These are phyloP conservation scores for Dovyalis caffra DNA, from an alignment of 345 rosid genomes.

Conservation along the genomic window DNA sequence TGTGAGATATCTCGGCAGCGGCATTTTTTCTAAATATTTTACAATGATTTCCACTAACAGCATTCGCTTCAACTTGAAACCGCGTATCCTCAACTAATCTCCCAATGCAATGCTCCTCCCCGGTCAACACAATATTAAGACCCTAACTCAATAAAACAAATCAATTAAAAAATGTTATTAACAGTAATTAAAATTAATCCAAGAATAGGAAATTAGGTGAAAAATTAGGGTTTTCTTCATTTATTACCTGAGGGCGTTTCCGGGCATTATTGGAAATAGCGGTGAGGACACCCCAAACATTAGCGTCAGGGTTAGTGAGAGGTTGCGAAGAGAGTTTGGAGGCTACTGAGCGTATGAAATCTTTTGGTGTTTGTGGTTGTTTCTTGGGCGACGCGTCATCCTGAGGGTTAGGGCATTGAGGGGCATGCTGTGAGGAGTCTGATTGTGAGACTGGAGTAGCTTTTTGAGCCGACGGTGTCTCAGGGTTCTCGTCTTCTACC, in stretches of 20 bases:
- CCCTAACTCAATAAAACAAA: slow-evolving; percentile 43
- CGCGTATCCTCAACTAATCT: slow-evolving; percentile 56
- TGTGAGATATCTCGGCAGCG: slow-evolving; percentile 27
- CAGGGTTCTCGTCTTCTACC: slow-evolving; percentile 28
- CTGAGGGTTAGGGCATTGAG: slow-evolving; percentile 5
- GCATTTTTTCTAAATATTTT: slow-evolving; percentile 54
- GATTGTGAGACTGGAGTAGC: slow-evolving; percentile 27
- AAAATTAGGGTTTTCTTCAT: too few species aligned
- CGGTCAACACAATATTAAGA: slow-evolving; percentile 66
- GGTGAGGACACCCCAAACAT: slow-evolving; percentile 93
- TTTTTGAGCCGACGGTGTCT: slow-evolving; percentile 16
- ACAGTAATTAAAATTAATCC: too few species aligned
- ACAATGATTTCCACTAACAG: slow-evolving; percentile 84
- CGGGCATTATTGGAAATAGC: slow-evolving; percentile 80
- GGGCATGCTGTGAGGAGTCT: slow-evolving; percentile 23
- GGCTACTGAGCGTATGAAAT: slow-evolving; percentile 58
- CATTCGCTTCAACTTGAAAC: slow-evolving; percentile 62
- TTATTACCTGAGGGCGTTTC: slow-evolving; percentile 63
- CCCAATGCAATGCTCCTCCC: slow-evolving; percentile 71
- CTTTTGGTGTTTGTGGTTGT: slow-evolving; percentile 37
- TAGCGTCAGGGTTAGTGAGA: slow-evolving; percentile 54
- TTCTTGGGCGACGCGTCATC: slow-evolving; percentile 32
- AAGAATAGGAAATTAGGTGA: too few species aligned
- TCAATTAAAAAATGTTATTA: too few species aligned
- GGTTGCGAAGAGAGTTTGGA: slow-evolving; percentile 66